Evolutionary conservation across 2,329 filamentous ascomycete species (phyloP), one percentile per base, ranked within the genome.

Genomic region (Sphaerulina vaccinii): DNA sequence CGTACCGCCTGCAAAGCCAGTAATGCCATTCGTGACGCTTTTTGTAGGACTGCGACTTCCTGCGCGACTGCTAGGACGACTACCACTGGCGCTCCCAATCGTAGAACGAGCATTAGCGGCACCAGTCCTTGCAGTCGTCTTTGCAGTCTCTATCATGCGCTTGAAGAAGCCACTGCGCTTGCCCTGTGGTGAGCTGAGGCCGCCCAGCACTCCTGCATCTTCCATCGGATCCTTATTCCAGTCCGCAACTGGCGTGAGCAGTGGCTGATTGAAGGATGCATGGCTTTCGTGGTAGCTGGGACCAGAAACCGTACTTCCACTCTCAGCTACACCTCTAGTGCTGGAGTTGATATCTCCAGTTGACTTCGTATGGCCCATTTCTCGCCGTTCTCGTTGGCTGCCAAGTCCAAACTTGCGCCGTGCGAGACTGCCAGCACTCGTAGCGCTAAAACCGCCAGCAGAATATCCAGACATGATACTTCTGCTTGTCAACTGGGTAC

Each of bases 401-500:
- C 65, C 70, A 64, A 76, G 43, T 64, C 77, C 67, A 70, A 74
- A 67, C 59, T 85, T 86, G 65, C 88, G 87, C 55, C 91, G 83
- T 23, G 90, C 91, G 58, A 95, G 83, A 71, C 92, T 97, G 48
- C 91, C 93, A 13, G 93, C 93, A 71, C 93, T 97, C 13, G 93
- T 97, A 44, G 90, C 88, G 69, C 92, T 97, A 71, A 96, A 90
- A 10, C 82, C 92, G 44, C 91, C 85, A 0, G 93, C 93, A 47
- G 93, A 97, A 46, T 83, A 80, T 2, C 92, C 93, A 68, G 92
- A 97, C 92, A 96, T 96, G 37, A 99, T 71, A 64, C 89, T 97
- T 62, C 86, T 83, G 61, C 86, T 84, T 13, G 90, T 96, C 67
- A 83, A 84, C 61, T 88, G 83, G 1, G 87, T 91, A 58, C 85